These are phyloP conservation scores for Plectosphaerella plurivora DNA, from an alignment of 2,329 filamentous ascomycete genomes.

Conservation along the genomic window DNA sequence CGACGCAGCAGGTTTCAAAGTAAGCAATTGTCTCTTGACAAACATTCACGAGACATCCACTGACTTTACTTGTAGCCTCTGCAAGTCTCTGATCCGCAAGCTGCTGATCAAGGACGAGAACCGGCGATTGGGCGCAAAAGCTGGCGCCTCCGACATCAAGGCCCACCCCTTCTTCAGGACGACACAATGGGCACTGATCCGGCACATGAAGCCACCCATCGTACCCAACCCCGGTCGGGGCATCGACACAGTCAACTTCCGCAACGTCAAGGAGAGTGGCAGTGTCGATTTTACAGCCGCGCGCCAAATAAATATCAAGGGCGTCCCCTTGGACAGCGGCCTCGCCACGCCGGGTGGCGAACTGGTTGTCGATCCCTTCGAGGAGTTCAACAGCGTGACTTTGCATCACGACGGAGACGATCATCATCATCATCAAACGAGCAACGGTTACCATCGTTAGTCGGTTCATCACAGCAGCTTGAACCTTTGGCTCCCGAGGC, in stretches of 20 bases:
- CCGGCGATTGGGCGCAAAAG: conserved; percentile 84
- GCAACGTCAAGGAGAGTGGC: conserved; percentile 95
- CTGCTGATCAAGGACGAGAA: conserved; percentile 97
- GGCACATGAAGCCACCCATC: conserved; percentile 97
- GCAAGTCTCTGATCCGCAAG: conserved; percentile 95
- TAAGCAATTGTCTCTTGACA: conserved; percentile 43
- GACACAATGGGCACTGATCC: conserved; percentile 94
- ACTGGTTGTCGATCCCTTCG: conserved; percentile 75
- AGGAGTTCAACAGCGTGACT: conserved; percentile 98
- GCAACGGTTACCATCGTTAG: conserved; percentile 14
- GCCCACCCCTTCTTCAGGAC: conserved; percentile 91
- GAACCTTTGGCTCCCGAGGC: neutral
- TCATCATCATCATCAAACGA: conserved; percentile 24
- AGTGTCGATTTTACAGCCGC: conserved; percentile 79
- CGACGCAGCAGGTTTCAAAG: conserved; percentile 85
- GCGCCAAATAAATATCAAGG: conserved; percentile 55
- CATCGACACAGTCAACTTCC: conserved; percentile 93
- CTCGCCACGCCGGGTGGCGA: conserved; percentile 82
- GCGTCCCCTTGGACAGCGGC: conserved; percentile 81
- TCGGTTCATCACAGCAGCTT: neutral
- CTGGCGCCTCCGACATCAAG: conserved; percentile 96
- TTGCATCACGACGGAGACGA: conserved; percentile 94
- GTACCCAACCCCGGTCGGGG: conserved; percentile 86
- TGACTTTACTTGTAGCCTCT: conserved; percentile 56
- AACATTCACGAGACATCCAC: conserved; percentile 4